phyloP scores from a whole-genome alignment of 2,329 filamentous ascomycete species.

The Westerdykella ornata region DNA sequence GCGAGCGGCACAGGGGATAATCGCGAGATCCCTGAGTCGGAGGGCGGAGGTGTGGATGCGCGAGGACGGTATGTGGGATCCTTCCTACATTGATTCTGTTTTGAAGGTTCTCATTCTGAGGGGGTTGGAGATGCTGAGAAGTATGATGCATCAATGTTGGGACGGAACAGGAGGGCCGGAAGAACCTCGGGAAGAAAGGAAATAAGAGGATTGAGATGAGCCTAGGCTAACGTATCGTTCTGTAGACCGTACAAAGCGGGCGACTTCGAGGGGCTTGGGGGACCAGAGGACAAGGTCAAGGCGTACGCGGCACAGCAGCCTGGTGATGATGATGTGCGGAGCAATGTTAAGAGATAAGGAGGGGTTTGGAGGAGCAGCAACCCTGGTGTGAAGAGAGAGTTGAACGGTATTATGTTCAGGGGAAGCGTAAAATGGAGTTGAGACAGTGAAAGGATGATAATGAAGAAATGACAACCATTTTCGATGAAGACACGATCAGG shows the following conservation, averaged over 20 bases:
- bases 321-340: slow-evolving; percentile 31
- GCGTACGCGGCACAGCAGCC: slow-evolving; percentile 34
- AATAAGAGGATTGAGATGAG: not conserved
- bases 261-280: slow-evolving; percentile 46
- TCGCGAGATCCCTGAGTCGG: slow-evolving; percentile 42
- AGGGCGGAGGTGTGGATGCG: slow-evolving; percentile 41
- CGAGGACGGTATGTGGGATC: slow-evolving; percentile 35
- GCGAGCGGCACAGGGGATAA: slow-evolving; percentile 43
- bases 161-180: not conserved
- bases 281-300: slow-evolving; percentile 42
- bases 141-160: not conserved
- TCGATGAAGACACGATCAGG: too few relatives aligned
- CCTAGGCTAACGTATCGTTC: not conserved
- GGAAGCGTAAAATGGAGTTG: too few relatives aligned
- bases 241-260: slow-evolving; percentile 40
- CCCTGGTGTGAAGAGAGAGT: not conserved
- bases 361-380: not conserved
- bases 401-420: not conserved
- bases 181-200: not conserved
- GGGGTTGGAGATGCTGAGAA: not conserved
- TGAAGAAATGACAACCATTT: too few relatives aligned
- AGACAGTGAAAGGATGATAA: too few relatives aligned
- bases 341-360: slow-evolving; percentile 9
- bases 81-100: not conserved
- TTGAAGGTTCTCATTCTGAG: not conserved